phyloP scores from a whole-genome alignment of 768 basidiomycete species.

The Lactifluus hygrophoroides region DNA sequence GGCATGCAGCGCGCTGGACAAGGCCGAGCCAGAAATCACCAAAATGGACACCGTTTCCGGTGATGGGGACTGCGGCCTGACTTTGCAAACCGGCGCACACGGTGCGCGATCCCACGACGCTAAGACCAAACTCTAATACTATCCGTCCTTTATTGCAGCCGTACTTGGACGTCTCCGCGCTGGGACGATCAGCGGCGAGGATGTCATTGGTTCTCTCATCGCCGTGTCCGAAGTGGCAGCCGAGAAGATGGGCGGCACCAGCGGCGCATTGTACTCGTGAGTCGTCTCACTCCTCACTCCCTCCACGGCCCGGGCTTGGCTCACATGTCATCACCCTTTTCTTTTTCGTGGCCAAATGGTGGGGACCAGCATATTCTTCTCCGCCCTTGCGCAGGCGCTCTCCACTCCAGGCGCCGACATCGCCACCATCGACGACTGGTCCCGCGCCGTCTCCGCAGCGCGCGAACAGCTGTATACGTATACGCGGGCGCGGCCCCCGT shows the following conservation, averaged over 20 bases:
- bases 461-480: slow-evolving; percentile 64
- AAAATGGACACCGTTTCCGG: slow-evolving; percentile 66
- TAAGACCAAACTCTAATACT: too few relatives aligned
- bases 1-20: slow-evolving; percentile 60
- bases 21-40: slow-evolving; percentile 85
- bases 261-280: slow-evolving; percentile 85
- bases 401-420: slow-evolving; percentile 31
- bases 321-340: too few relatives aligned
- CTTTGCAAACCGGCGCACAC: slow-evolving; percentile 65
- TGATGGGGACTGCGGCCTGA: slow-evolving; percentile 48
- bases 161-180: slow-evolving; percentile 50
- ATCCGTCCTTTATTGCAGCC: too few relatives aligned
- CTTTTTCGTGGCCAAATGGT: too few relatives aligned
- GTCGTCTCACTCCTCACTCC: too few relatives aligned
- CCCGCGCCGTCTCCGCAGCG: slow-evolving; percentile 46
- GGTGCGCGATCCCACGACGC: slow-evolving; percentile 33
- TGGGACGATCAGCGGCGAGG: slow-evolving; percentile 49
- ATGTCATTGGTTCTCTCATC: slow-evolving; percentile 58
- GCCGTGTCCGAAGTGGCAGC: slow-evolving; percentile 68
- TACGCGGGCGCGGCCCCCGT: slow-evolving; percentile 83
- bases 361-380: slow-evolving; percentile 76
- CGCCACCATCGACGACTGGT: slow-evolving; percentile 52
- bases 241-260: slow-evolving; percentile 85
- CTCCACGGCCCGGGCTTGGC: too few relatives aligned
- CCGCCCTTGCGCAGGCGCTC: slow-evolving; percentile 71